Base-by-base conservation (phyloP, 2,329 filamentous ascomycete genomes). In the Clonostachys solani region DNA sequence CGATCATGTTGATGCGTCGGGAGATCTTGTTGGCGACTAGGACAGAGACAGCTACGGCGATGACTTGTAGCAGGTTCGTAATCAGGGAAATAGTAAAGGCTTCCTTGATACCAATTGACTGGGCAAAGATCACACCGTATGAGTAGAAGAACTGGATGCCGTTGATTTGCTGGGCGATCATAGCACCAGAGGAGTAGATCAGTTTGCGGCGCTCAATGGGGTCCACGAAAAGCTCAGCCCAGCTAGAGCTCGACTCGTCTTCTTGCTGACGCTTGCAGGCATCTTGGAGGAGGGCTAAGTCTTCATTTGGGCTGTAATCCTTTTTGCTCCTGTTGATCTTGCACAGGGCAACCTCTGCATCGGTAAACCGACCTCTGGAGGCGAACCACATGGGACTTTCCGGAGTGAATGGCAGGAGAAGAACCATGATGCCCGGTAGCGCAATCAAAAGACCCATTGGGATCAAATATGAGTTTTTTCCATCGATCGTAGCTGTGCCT, bases 151-250 rank as follows among this genome's bases (percentile, higher is more conserved):
- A 72, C 37, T 65, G 62, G 46, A 72, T 71, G 18, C 69, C 69
- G 56, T 66, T 66, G 51, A 72, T 68, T 56, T 72, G 68, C 46
- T 71, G 67, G 1, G 66, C 62, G 42, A 66, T 57, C 59, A 72
- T 61, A 40, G 64, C 67, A 23, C 69, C 68, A 36, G 57, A 60
- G 6, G 65, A 61, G 49, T 61, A 72, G 35, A 72, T 55, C 18
- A 72, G 52, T 52, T 73, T 73, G 10, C 67, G 60, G 13, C 69
- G 60, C 53, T 72, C 69, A 40, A 72, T 59, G 1, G 68, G 69
- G 41, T 73, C 66, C 2, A 47, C 56, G 47, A 73, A 5, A 3
- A 72, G 56, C 1, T 59, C 57, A 5, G 44, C 33, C 71, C 69
- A 73, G 34, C 57, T 60, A 1, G 66, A 67, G 42, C 61, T 51